These are phyloP conservation scores for Pseudozyma tsukubaensis DNA, from an alignment of 1,284 basidiomycete genomes.

Conservation along the genomic window DNA sequence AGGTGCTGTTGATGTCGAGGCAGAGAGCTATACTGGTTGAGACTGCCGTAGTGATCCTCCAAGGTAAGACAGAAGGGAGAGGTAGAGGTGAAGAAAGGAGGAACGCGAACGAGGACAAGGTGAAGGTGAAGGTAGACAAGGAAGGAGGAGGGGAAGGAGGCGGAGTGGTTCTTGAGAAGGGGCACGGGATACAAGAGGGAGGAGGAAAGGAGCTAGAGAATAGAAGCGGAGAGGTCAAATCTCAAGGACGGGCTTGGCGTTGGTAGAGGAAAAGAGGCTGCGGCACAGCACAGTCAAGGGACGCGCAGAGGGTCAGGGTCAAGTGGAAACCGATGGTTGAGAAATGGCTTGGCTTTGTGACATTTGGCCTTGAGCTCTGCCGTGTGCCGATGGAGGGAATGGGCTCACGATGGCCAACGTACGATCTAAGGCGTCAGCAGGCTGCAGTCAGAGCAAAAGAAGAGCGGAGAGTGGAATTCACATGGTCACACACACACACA, in stretches of 20 bases:
- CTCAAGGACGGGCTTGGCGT: too few species aligned
- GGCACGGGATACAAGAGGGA: background rate
- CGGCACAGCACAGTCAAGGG: too few species aligned
- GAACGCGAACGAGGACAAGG: background rate
- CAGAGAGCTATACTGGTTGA: too few species aligned
- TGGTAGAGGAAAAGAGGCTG: too few species aligned
- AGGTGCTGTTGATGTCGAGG: too few species aligned
- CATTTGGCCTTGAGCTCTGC: too few species aligned
- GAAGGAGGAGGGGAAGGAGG: background rate
- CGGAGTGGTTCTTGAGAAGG: background rate
- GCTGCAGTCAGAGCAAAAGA: background rate
- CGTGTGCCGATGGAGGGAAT: too few species aligned
- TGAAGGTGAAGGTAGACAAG: slow-evolving; percentile 1
- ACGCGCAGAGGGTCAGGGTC: too few species aligned
- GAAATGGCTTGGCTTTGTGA: too few species aligned
- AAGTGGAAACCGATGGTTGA: too few species aligned
- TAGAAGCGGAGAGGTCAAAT: background rate
- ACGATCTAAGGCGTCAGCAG: too few species aligned
- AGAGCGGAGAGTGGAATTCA: background rate
- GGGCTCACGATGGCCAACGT: too few species aligned
- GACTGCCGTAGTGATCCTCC: background rate
- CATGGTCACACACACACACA: background rate
- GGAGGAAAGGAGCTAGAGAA: background rate
- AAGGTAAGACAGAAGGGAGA: background rate
- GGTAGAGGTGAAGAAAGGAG: background rate